These are phyloP conservation scores for Alternaria panax DNA, from an alignment of 2,329 filamentous ascomycete genomes.

Conservation along the genomic window DNA sequence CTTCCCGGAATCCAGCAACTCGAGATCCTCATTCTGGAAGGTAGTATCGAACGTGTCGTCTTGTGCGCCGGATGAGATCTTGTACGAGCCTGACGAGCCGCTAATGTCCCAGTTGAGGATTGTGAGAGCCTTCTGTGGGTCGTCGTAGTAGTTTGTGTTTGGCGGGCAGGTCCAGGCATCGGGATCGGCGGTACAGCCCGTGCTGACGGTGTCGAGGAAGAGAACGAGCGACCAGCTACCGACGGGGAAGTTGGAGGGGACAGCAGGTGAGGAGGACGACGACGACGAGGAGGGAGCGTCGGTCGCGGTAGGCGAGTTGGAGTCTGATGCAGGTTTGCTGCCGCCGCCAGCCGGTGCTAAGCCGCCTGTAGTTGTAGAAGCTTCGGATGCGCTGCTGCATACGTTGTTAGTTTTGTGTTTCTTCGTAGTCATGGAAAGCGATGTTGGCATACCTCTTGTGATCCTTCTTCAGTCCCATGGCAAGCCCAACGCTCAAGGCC, in stretches of 20 bases:
- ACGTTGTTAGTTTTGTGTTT: slow-evolving; percentile 5
- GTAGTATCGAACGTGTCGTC: slow-evolving; percentile 64
- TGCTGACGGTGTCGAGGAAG: slow-evolving; percentile 61
- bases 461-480: slow-evolving; percentile 52
- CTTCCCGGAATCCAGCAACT: slow-evolving; percentile 57
- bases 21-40: slow-evolving; percentile 62
- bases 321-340: background rate
- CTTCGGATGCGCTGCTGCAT: slow-evolving; percentile 1
- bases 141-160: slow-evolving; percentile 58
- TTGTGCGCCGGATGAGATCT: slow-evolving; percentile 61
- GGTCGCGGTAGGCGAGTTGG: slow-evolving; percentile 12
- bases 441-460: slow-evolving; percentile 27
- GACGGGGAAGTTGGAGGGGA: slow-evolving; percentile 61
- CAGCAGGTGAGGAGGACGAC: slow-evolving; percentile 23
- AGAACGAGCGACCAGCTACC: slow-evolving; percentile 70
- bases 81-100: slow-evolving; percentile 51
- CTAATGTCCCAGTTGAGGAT: slow-evolving; percentile 70
- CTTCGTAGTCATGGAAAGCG: too few relatives aligned
- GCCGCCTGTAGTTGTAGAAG: background rate
- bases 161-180: slow-evolving; percentile 70
- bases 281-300: slow-evolving; percentile 22
- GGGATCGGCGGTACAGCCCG: slow-evolving; percentile 65
- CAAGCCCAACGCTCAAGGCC: slow-evolving; percentile 50
- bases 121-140: slow-evolving; percentile 52
- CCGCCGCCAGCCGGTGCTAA: background rate